Evolutionary conservation across 2,329 filamentous ascomycete genomes (phyloP), one percentile per base, ranked within the genome.

Genomic region (Akanthomyces dipterigenus): DNA sequence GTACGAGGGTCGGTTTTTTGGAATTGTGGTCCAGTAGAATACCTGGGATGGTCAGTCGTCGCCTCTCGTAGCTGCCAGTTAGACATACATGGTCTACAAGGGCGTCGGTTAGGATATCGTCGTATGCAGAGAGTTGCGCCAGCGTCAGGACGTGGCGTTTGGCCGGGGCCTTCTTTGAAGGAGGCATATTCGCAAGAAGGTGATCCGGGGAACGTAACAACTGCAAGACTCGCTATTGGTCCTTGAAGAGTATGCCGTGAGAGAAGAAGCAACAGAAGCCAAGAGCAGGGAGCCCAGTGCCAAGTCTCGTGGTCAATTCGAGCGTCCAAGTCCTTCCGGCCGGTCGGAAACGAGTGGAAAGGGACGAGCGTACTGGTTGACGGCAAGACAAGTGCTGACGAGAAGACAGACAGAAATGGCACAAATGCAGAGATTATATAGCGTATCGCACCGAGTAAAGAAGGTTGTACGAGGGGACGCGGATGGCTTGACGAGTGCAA

Each of bases 11-110:
- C 90, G 88, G 70, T 98, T 96, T 76, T 99, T 99, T 65, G 93
- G 93, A 63, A 97, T 96, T 4, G 85, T 90, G 6, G 93, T 93
- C 93, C 95, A 98, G 79, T 95, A 99, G 75, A 90, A 97, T 11
- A 91, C 88, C 93, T 97, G 67, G 63, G 54, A 42, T 45, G 24
- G 34, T 61, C 43, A 55, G 59, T 18, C 3, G 14, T 3, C 12
- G 34, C 16, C 9, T 3, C 8, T n/a, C 5, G 45, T 14, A 26
- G 26, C 5, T 31, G 28, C 26, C 26, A 3, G 31, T 9, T 28
- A 18, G 24, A 82, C 89, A 77, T 83, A 97, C 93, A 78, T 93
- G 91, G 76, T 99, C 95, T 64, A 99, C 88, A 58, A 99, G 86
- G 67, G 91, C 90, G 82, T 99, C 95, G 8, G 95, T 99, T 64